Base-by-base conservation (phyloP, 1,284 basidiomycete genomes). In the Trichosporon sp. region DNA sequence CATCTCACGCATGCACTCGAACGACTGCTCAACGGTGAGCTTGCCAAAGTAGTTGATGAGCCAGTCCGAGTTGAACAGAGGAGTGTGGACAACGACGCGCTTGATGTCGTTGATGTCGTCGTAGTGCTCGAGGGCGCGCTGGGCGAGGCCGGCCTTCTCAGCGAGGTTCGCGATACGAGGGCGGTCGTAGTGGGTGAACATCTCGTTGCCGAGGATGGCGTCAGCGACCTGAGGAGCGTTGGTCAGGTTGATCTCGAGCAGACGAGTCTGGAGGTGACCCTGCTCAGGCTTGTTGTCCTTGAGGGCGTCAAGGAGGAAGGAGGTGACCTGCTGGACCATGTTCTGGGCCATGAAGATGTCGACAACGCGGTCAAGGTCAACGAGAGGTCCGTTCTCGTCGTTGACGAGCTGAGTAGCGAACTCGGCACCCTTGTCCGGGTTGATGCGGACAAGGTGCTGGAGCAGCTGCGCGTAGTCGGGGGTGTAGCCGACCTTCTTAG, bases 301-400 rank as follows among this genome's bases (percentile, higher is more conserved):
- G 78, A 99, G 88, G n/a, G 96, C 97, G 82, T 99, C 97, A 70
- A 99, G 87, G 66, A 99, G 87, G 91, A 99, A 99, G 2, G 94
- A 96, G 0, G 97, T 99, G 16, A 97, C 97, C 66, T 96, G 97
- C 85, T 99, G 97, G 74, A 99, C 96, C 94, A 99, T 95, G 86
- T 98, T 99, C 83, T 98, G 96, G 2, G 92, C 92, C 94, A 98
- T 97, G 87, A 99, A 99, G 80, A 99, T 97, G 81, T 99, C 97
- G 72, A 97, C 93, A 68, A 96, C 94, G 70, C 94, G 87, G 85
- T 99, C 96, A 73, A 99, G 86, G 80, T 99, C 96, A 66, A 99
- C 93, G 73, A 98, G 85, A 40, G 97, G 92, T 5, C 97, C 97
- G 64, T 85, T 86, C 84, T 98, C 96, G 77, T 99, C 96, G 81